These are phyloP conservation scores for Mucor plumbeus DNA, from an alignment of 371 early-diverging fungal species.

Conservation along the genomic window DNA sequence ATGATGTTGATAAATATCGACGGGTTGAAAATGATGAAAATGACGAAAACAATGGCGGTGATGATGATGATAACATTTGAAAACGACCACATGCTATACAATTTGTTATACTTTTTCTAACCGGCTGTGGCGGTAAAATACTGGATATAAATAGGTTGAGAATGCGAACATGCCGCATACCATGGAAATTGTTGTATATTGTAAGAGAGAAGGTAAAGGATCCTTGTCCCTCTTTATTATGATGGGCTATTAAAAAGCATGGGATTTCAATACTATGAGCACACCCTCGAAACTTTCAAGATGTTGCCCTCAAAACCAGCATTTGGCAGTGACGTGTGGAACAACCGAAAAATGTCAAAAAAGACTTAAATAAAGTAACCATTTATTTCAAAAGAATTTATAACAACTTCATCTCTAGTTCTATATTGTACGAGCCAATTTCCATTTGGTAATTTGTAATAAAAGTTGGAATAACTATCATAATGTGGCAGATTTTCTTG, in stretches of 20 bases:
- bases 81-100: slow-evolving; percentile 22
- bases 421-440: slow-evolving; percentile 9
- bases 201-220: neutral
- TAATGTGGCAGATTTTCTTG: neutral
- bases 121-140: slow-evolving; percentile 1
- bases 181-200: neutral
- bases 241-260: neutral
- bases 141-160: slow-evolving; percentile 19
- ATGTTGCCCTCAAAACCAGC: neutral
- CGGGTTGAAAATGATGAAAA: neutral
- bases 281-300: neutral
- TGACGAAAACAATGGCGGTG: neutral
- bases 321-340: slow-evolving; percentile 9
- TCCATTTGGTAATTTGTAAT: neutral
- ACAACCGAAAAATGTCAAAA: neutral
- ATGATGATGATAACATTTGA: neutral
- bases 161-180: slow-evolving; percentile 31
- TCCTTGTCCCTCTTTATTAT: slow-evolving; percentile 3
- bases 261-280: neutral
- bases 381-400: neutral
- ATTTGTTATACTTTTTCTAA: slow-evolving; percentile 6
- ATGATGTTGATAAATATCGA: neutral
- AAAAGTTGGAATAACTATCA: slow-evolving; percentile 2
- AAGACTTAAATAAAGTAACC: neutral
- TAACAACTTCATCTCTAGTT: neutral